phyloP scores from a whole-genome alignment of 129 eudicot species.

The Smallanthus sonchifolius region DNA sequence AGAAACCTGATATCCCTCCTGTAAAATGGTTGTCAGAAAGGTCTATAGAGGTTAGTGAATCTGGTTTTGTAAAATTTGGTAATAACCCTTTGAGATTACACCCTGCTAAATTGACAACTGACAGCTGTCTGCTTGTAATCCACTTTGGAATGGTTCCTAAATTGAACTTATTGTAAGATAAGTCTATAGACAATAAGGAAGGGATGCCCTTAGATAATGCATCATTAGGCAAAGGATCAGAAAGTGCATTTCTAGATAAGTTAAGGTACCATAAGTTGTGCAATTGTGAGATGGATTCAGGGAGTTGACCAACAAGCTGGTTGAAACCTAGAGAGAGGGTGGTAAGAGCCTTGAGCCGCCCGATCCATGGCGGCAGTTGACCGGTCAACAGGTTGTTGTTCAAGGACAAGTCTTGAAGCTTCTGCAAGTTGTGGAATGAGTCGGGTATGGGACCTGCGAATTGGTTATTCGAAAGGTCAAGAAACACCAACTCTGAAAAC shows the following conservation, averaged over 20 bases:
- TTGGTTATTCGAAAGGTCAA: constrained; percentile 65
- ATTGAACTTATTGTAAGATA: constrained; percentile 68
- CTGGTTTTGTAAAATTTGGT: constrained; percentile 60
- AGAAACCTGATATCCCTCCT: constrained; percentile 49
- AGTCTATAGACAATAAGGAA: constrained; percentile 65
- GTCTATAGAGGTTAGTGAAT: constrained; percentile 64
- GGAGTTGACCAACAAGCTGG: constrained; percentile 70
- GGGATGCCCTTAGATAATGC: constrained; percentile 51
- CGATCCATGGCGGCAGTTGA: constrained; percentile 49
- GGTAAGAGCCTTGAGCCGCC: constrained; percentile 57
- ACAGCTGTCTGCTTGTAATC: constrained; percentile 72
- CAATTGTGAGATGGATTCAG: constrained; percentile 57
- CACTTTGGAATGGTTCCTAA: constrained; percentile 70
- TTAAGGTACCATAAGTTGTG: constrained; percentile 72
- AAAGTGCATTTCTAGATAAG: constrained; percentile 64
- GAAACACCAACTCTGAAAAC: constrained; percentile 41
- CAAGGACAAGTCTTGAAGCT: constrained; percentile 60
- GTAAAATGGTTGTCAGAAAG: constrained; percentile 71
- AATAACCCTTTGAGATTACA: constrained; percentile 77
- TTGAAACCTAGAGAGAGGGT: constrained; percentile 61
- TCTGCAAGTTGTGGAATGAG: constrained; percentile 45
- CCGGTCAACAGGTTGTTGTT: constrained; percentile 70
- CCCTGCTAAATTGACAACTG: constrained; percentile 74
- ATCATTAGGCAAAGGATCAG: constrained; percentile 57
- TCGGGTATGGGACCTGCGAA: constrained; percentile 64